These are phyloP conservation scores for Sarcocystis neurona DNA, from an alignment of 169 alveolate species.

Conservation along the genomic window DNA sequence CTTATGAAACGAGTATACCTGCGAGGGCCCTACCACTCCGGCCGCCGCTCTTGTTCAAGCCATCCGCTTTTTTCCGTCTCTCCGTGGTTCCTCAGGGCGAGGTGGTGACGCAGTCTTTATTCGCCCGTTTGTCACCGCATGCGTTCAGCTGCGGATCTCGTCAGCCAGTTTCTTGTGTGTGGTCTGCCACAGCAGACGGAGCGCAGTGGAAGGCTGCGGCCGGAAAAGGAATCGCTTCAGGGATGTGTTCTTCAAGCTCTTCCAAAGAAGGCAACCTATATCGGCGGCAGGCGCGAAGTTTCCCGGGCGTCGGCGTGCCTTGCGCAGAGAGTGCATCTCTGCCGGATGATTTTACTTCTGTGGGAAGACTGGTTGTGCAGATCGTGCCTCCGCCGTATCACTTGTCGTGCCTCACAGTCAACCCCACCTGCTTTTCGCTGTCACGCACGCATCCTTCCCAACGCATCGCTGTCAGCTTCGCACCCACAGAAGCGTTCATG, in stretches of 20 bases:
- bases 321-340: no score
- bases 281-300: no score
- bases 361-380: no score
- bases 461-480: conserved; percentile 1
- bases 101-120: neutral
- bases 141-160: no score
- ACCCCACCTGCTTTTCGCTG: conserved; percentile 1
- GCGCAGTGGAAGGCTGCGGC: no score
- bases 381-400: neutral
- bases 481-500: neutral
- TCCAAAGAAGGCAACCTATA: no score
- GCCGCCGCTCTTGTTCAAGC: conserved; percentile 32
- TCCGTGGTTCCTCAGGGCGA: conserved; percentile 47
- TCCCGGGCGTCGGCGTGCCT: no score
- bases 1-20: conserved; percentile 40
- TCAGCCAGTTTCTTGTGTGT: no score
- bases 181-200: no score
- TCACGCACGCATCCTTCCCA: neutral
- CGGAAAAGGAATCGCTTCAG: no score
- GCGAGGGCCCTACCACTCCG: conserved; percentile 26
- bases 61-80: conserved; percentile 40
- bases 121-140: neutral
- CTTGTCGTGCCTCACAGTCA: neutral
- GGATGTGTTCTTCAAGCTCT: no score
- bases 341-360: no score